Evolutionary conservation across 1,284 basidiomycete genomes (phyloP), one percentile per base, ranked within the genome.

Genomic region (Caloboletus inedulis): DNA sequence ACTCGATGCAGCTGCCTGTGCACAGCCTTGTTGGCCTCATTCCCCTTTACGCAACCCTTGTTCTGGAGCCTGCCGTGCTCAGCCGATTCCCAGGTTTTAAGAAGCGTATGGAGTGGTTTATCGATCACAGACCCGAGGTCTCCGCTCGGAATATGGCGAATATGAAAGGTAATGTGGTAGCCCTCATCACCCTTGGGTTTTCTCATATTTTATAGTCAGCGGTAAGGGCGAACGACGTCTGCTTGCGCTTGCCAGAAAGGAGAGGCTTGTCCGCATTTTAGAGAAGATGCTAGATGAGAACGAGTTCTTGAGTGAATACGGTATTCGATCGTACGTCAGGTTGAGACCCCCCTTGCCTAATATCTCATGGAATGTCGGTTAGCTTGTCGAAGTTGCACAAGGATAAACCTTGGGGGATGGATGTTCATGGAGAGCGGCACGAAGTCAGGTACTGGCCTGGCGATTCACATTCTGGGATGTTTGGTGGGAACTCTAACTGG

Each of bases 401-500:
- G 70, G 87, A 95, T 16, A 79, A 92, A 56, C 96, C 97, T 13
- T 99, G 92, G 91, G 88, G 87, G 14, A 96, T 98, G 81, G 77
- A 94, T 59, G 95, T 98, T 43, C 84, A 96, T 56, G 95, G 94
- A 18, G 83, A 98, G 61, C 81, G 88, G 45, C 93, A 97, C 68
- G 89, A 93, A 64, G 93, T 98, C 37, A 84, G 84, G 40, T 99
- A 98, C 74, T 99, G 96, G 97, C 94, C 96, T 0, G 97, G 95
- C 16, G 96, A 99, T 69, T 97, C 94, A 2, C 84, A 84, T 65
- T 94, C 91, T 31, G 94, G 94, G 53, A 99, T 99, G 96, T 98
- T 98, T 70, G 96, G 97, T 51, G 95, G 95, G 30, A 98, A 98
- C 72, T 94, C 91, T 19, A 98, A 99, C 70, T 97, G 95, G 95